Evolutionary conservation across 164 flowering plant genomes (phyloP).

Genomic region (Magnolia sinica): DNA sequence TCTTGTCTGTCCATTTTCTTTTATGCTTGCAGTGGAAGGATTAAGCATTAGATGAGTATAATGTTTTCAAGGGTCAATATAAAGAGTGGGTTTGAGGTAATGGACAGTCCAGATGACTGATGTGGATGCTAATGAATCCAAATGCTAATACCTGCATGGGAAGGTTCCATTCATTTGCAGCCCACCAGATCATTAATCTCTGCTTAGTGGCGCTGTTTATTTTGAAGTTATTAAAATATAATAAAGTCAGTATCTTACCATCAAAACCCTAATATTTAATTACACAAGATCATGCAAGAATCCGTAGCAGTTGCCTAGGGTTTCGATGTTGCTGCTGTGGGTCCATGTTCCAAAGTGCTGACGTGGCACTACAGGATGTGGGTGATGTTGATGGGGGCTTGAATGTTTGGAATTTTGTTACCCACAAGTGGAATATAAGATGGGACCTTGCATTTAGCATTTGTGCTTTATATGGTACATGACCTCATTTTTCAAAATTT

Average conservation of each 20-base stretch:
- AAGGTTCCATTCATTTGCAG: too few relatives aligned
- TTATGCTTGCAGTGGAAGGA: too few relatives aligned
- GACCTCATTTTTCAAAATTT: background rate
- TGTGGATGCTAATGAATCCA: too few relatives aligned
- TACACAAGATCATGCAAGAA: background rate
- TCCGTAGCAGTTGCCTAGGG: background rate
- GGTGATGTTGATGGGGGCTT: background rate
- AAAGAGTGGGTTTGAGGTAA: too few relatives aligned
- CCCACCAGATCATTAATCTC: too few relatives aligned
- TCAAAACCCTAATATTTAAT: background rate
- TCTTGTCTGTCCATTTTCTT: too few relatives aligned
- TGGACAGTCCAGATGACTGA: too few relatives aligned
- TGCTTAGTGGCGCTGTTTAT: background rate
- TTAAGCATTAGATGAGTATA: too few relatives aligned
- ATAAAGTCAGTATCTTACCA: background rate
- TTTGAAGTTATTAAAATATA: background rate
- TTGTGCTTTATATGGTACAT: background rate
- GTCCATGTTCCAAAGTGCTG: background rate
- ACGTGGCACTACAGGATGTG: background rate
- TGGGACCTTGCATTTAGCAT: background rate
- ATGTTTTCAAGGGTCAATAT: too few relatives aligned
- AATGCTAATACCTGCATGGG: too few relatives aligned
- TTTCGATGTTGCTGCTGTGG: background rate
- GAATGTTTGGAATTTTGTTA: background rate
- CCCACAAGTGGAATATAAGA: background rate